A percentile compares a stretch with the other conserved stretches of the same genome.
Conservation (phyloP, 257 asterid genomes). For the Rubia yunnanensis region DNA sequence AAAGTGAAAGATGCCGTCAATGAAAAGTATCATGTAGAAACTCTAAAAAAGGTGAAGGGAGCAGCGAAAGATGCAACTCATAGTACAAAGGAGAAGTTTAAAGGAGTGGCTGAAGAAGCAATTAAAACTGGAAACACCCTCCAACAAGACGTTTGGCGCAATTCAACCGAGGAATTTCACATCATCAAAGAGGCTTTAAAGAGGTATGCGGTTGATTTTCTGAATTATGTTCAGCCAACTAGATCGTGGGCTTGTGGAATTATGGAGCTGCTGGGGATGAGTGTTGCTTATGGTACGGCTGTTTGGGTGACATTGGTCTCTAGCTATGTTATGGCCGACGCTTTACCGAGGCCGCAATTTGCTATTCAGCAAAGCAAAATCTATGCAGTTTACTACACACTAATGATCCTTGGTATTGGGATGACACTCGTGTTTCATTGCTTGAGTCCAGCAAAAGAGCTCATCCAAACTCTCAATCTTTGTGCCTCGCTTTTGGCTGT, state of each 20-base stretch:
- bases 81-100: slow-evolving; percentile 4
- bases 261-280: slow-evolving; percentile 42
- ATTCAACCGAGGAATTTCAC: slow-evolving; percentile 14
- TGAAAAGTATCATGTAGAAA: no score
- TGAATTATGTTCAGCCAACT: slow-evolving; percentile 16
- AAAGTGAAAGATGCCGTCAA: slow-evolving; percentile 14
- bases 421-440: slow-evolving; percentile 45
- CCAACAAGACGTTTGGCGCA: slow-evolving; percentile 6
- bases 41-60: slow-evolving; percentile 19
- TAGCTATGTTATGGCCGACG: slow-evolving; percentile 50
- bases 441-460: slow-evolving; percentile 17
- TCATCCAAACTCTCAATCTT: slow-evolving; percentile 34
- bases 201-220: slow-evolving; percentile 20
- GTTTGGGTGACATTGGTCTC: slow-evolving; percentile 71
- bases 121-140: slow-evolving; percentile 14
- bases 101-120: neutral
- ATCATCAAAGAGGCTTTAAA: slow-evolving; percentile 10
- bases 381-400: slow-evolving; percentile 63
- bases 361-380: slow-evolving; percentile 64
- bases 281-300: slow-evolving; percentile 61
- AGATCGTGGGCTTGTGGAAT: slow-evolving; percentile 18
- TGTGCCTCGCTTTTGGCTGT: slow-evolving; percentile 31
- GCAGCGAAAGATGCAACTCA: no score
- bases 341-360: slow-evolving; percentile 66
- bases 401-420: slow-evolving; percentile 54